A percentile compares a stretch with the other conserved stretches of the same genome.
These are phyloP conservation scores for Tulasnella sp. DNA, from an alignment of 768 basidiomycete genomes.

Conservation along the genomic window DNA sequence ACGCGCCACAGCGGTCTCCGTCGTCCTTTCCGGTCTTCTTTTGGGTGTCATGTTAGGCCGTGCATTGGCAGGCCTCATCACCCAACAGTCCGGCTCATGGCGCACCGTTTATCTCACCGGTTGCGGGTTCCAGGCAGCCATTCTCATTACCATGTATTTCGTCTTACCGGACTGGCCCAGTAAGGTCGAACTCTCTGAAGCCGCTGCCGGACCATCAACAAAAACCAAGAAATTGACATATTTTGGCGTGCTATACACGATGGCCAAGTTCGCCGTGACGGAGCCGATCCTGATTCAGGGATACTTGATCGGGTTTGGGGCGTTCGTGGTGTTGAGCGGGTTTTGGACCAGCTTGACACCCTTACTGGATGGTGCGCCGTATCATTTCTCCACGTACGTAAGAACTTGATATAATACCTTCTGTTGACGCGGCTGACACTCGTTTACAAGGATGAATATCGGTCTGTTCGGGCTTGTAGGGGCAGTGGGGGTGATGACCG, in stretches of 20 bases:
- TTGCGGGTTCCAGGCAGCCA: slow-evolving; percentile 25
- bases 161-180: slow-evolving; percentile 34
- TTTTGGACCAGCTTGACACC: slow-evolving; percentile 49
- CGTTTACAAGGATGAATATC: slow-evolving; percentile 36
- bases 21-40: slow-evolving; percentile 38
- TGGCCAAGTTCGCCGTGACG: slow-evolving; percentile 63
- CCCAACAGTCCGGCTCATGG: slow-evolving; percentile 53
- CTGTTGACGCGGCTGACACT: neutral
- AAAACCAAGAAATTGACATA: slow-evolving; percentile 29
- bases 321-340: slow-evolving; percentile 24
- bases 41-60: slow-evolving; percentile 67
- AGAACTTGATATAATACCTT: neutral
- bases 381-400: slow-evolving; percentile 27
- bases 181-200: slow-evolving; percentile 20
- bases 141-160: slow-evolving; percentile 27
- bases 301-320: slow-evolving; percentile 23
- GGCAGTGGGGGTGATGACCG: slow-evolving; percentile 45
- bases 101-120: slow-evolving; percentile 33
- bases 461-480: slow-evolving; percentile 68
- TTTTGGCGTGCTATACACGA: slow-evolving; percentile 35
- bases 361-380: slow-evolving; percentile 32
- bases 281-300: slow-evolving; percentile 67
- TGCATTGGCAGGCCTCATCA: slow-evolving; percentile 62
- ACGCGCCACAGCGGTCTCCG: slow-evolving; percentile 65
- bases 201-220: neutral